Evolutionary conservation across 768 basidiomycete species (phyloP).

Genomic region (Calocybe indica): DNA sequence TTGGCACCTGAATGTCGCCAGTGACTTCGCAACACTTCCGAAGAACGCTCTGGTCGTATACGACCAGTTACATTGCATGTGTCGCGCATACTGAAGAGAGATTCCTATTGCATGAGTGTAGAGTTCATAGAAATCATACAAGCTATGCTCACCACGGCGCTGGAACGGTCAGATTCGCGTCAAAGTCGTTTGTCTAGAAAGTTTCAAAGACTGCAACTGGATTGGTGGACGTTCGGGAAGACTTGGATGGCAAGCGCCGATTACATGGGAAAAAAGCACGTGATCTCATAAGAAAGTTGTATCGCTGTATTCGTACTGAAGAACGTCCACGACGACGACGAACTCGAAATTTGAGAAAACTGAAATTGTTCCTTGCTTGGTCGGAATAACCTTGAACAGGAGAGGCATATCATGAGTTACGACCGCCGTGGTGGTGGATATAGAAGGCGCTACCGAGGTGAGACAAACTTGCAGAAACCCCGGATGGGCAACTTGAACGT

Average conservation of each 20-base stretch:
- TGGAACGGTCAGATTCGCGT: not conserved
- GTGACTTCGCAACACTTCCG: slow-evolving; percentile 7
- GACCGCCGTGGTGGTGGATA: slow-evolving; percentile 48
- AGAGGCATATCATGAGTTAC: slow-evolving; percentile 37
- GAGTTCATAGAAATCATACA: too few relatives aligned
- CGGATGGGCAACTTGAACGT: slow-evolving; percentile 13
- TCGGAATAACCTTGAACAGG: slow-evolving; percentile 15
- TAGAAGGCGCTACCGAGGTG: slow-evolving; percentile 50
- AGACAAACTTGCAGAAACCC: slow-evolving; percentile 20
- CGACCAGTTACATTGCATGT: slow-evolving; percentile 69
- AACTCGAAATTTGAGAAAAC: slow-evolving; percentile 9
- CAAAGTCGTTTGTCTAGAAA: not conserved
- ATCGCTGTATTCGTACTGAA: not conserved
- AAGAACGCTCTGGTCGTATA: slow-evolving; percentile 41
- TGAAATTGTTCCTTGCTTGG: slow-evolving; percentile 13
- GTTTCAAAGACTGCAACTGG: not conserved
- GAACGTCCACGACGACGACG: slow-evolving; percentile 6
- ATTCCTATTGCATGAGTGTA: too few relatives aligned
- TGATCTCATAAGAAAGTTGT: not conserved
- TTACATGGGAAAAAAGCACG: not conserved
- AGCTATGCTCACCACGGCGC: too few relatives aligned
- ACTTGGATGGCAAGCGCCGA: not conserved
- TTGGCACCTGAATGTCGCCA: not conserved
- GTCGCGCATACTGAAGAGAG: slow-evolving; percentile 47
- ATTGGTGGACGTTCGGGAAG: not conserved